A percentile compares a stretch with the other conserved stretches of the same genome.
Conservation (phyloP, 2,329 filamentous ascomycete species). For the Phialocephala subalpina region DNA sequence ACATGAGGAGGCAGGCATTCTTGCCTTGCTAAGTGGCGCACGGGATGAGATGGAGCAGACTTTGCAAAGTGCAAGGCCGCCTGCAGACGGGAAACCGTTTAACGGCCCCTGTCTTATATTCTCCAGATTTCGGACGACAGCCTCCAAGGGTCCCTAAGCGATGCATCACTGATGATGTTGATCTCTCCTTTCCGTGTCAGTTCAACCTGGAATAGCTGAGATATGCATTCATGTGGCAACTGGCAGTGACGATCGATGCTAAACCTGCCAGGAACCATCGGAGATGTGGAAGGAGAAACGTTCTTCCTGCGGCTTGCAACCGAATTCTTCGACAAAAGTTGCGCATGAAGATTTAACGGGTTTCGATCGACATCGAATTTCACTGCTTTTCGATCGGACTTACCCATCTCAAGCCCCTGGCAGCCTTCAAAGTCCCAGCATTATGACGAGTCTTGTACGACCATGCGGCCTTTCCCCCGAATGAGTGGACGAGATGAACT, state of each 20-base stretch:
- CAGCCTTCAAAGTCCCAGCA: slow-evolving; percentile 1
- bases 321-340: slow-evolving; percentile 9
- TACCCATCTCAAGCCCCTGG: background rate
- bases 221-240: slow-evolving; percentile 25
- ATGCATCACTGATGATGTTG: slow-evolving; percentile 25
- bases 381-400: background rate
- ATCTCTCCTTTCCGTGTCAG: slow-evolving; percentile 22
- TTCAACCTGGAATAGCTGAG: slow-evolving; percentile 32
- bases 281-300: slow-evolving; percentile 13
- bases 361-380: slow-evolving; percentile 30
- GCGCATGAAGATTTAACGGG: slow-evolving; percentile 25
- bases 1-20: slow-evolving; percentile 7
- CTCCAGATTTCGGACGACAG: slow-evolving; percentile 17
- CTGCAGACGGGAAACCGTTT: slow-evolving; percentile 6
- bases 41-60: background rate
- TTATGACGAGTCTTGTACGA: slow-evolving; percentile 26
- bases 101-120: slow-evolving; percentile 16
- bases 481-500: slow-evolving; percentile 16
- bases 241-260: slow-evolving; percentile 22
- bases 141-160: slow-evolving; percentile 17
- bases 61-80: slow-evolving; percentile 2
- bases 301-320: slow-evolving; percentile 11
- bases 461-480: slow-evolving; percentile 16
- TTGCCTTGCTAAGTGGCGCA: slow-evolving; percentile 5
- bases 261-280: slow-evolving; percentile 28